Percentiles rank a stretch among this genome's conserved stretches.
Evolutionary conservation across 2,329 filamentous ascomycete species (phyloP).

Genomic region (Aspergillus ochraceoroseus): DNA sequence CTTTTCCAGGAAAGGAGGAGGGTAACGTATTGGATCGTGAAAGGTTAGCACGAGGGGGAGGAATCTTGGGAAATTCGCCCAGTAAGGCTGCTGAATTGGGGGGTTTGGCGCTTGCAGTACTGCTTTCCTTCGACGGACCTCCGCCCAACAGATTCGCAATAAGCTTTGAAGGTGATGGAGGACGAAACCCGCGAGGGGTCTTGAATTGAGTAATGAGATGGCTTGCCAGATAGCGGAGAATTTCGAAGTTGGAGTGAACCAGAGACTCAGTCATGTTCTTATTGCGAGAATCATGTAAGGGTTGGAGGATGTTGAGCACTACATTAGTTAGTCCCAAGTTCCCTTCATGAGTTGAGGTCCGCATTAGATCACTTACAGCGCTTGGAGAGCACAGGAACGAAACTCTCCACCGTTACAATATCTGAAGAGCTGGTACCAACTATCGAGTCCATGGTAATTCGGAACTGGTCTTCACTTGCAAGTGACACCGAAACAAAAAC

Average conservation of each 20-base stretch:
- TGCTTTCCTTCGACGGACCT: slow-evolving; percentile 36
- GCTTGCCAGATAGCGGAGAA: slow-evolving; percentile 65
- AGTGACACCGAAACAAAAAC: slow-evolving; percentile 63
- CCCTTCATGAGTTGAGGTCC: slow-evolving; percentile 1
- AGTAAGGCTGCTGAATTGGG: slow-evolving; percentile 37
- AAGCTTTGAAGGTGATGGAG: slow-evolving; percentile 84
- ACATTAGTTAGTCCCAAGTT: slow-evolving; percentile 14
- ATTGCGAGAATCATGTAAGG: slow-evolving; percentile 60
- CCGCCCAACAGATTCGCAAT: slow-evolving; percentile 74
- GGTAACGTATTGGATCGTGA: slow-evolving; percentile 44
- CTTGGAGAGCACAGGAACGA: slow-evolving; percentile 69
- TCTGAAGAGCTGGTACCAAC: slow-evolving; percentile 70
- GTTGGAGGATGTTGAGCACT: slow-evolving; percentile 69
- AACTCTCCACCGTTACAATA: slow-evolving; percentile 65
- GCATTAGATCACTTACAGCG: slow-evolving; percentile 53
- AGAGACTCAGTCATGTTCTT: slow-evolving; percentile 54
- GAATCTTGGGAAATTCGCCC: slow-evolving; percentile 45
- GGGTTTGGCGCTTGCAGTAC: slow-evolving; percentile 32
- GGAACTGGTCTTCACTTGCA: slow-evolving; percentile 58
- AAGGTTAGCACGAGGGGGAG: slow-evolving; percentile 33
- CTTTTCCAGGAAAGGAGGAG: slow-evolving; percentile 47
- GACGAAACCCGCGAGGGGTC: slow-evolving; percentile 58
- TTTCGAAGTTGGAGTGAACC: slow-evolving; percentile 71
- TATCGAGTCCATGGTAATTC: slow-evolving; percentile 58
- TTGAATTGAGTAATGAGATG: slow-evolving; percentile 60